Evolutionary conservation across 2,329 filamentous ascomycete genomes (phyloP).

Genomic region (Cytospora chrysosperma): DNA sequence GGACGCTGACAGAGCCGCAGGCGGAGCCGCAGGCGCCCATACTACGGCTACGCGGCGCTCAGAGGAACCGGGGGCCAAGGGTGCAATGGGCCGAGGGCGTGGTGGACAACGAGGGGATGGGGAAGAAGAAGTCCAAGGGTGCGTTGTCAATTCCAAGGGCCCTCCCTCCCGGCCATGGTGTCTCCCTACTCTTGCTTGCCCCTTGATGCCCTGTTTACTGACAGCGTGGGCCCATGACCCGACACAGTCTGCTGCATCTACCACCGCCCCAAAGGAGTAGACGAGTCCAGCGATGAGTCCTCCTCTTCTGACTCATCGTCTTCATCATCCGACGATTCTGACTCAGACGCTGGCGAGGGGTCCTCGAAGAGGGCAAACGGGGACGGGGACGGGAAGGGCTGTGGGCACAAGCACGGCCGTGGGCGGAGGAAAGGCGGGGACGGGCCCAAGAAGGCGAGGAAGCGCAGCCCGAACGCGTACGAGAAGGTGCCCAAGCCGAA

Average conservation of each 20-base stretch:
- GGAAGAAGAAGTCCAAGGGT: conserved; percentile 95
- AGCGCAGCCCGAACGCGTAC: conserved; percentile 25
- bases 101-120: conserved; percentile 91
- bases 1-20: conserved; percentile 18
- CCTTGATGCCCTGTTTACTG: neutral
- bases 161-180: neutral
- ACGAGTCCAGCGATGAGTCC: conserved; percentile 75
- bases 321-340: conserved; percentile 32
- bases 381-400: conserved; percentile 14
- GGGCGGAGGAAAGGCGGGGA: conserved; percentile 13
- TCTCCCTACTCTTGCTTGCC: too few relatives aligned
- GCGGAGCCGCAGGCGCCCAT: conserved; percentile 37
- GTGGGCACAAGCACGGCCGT: conserved; percentile 11
- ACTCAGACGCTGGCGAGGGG: conserved; percentile 41
- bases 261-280: conserved; percentile 77
- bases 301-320: conserved; percentile 55
- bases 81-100: conserved; percentile 94
- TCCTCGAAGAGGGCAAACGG: conserved; percentile 37
- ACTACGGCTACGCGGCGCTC: conserved; percentile 53
- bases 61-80: conserved; percentile 50
- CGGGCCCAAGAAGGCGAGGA: conserved; percentile 12
- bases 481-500: conserved; percentile 25
- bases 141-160: conserved; percentile 27
- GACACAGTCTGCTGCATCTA: conserved; percentile 95
- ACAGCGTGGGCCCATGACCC: neutral